Percentiles rank a stretch among this genome's conserved stretches.
Conservation (phyloP, 2,329 filamentous ascomycete genomes). For the Colletotrichum sp. region DNA sequence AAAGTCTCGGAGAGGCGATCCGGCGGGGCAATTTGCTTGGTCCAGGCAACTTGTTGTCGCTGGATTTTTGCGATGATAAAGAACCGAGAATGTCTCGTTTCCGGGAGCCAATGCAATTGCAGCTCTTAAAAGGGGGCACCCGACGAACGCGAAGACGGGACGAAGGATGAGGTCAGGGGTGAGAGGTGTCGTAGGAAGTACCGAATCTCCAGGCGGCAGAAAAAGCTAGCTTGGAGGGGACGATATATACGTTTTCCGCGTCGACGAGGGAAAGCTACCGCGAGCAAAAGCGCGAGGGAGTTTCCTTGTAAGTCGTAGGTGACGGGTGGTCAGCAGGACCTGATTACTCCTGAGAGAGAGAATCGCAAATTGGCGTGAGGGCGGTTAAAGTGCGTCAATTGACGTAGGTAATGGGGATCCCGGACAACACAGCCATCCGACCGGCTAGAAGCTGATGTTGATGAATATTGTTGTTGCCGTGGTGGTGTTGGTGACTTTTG, state of each 20-base stretch:
- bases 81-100: background rate
- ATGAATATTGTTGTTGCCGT: background rate
- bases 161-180: background rate
- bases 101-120: constrained; percentile 5
- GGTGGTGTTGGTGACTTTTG: background rate
- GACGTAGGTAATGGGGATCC: constrained; percentile 20
- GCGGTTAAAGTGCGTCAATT: constrained; percentile 19
- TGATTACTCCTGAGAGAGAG: background rate
- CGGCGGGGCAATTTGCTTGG: constrained; percentile 4
- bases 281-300: constrained; percentile 3
- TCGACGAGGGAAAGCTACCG: background rate
- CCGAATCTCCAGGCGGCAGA: background rate
- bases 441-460: constrained; percentile 8
- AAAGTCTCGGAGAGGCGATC: constrained; percentile 18
- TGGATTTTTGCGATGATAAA: background rate
- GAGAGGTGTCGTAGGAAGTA: background rate
- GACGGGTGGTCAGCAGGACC: constrained; percentile 11
- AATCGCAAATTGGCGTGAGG: background rate
- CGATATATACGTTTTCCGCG: constrained; percentile 9
- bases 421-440: constrained; percentile 24
- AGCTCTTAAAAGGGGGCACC: background rate
- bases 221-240: background rate
- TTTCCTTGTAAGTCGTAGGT: constrained; percentile 8
- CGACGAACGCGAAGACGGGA: constrained; percentile 14
- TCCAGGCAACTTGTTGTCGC: background rate